Percentiles rank a stretch among this genome's conserved stretches.
Conservation (phyloP, 257 asterid species). For the Henckelia pumila region DNA sequence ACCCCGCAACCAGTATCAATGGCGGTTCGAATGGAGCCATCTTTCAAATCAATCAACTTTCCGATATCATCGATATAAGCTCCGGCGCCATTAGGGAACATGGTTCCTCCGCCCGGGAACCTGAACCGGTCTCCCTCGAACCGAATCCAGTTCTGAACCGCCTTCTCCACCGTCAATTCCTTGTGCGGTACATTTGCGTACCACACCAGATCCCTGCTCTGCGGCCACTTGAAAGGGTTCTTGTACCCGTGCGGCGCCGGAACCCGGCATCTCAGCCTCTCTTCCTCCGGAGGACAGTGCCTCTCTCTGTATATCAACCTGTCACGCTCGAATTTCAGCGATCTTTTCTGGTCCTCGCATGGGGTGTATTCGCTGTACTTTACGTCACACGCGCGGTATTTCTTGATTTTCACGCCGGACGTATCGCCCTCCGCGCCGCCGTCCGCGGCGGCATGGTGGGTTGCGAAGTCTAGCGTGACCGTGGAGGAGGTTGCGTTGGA, state of each 20-base stretch:
- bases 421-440: slow-evolving; percentile 16
- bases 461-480: slow-evolving; percentile 39
- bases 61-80: slow-evolving; percentile 76
- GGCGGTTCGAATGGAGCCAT: slow-evolving; percentile 80
- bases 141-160: slow-evolving; percentile 86
- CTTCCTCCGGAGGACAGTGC: slow-evolving; percentile 62
- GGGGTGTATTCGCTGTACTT: slow-evolving; percentile 77
- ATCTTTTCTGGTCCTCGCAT: slow-evolving; percentile 68
- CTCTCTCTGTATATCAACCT: slow-evolving; percentile 65
- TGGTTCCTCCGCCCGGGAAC: slow-evolving; percentile 94
- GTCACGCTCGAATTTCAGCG: slow-evolving; percentile 45
- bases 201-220: slow-evolving; percentile 79
- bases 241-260: slow-evolving; percentile 76
- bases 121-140: slow-evolving; percentile 69
- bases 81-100: slow-evolving; percentile 79
- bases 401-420: slow-evolving; percentile 17
- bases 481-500: slow-evolving; percentile 24
- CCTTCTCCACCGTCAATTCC: slow-evolving; percentile 78
- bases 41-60: slow-evolving; percentile 60
- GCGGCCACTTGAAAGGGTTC: slow-evolving; percentile 76
- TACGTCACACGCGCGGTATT: slow-evolving; percentile 50
- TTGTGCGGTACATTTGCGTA: slow-evolving; percentile 83
- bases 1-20: slow-evolving; percentile 99
- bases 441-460: slow-evolving; percentile 48
- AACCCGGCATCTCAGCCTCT: slow-evolving; percentile 56